Evolutionary conservation across 257 asterid genomes (phyloP).

Genomic region (Nicotiana sylvestris): DNA sequence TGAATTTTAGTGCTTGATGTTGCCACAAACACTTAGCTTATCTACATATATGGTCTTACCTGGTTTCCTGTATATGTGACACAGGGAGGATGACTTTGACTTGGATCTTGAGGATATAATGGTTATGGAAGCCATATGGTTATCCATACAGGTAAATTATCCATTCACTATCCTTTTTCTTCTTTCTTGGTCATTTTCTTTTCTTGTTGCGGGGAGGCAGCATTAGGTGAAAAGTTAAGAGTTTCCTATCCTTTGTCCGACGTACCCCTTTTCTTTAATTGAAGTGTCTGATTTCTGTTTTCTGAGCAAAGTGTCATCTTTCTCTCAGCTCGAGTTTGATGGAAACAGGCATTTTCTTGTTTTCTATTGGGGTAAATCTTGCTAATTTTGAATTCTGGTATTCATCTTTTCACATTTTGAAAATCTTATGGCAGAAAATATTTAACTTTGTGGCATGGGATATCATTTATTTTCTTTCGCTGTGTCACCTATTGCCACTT

Average conservation of each 20-base stretch:
- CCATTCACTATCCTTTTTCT: neutral
- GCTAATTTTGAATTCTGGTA: neutral
- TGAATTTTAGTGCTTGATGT: neutral
- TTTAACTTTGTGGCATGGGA: neutral
- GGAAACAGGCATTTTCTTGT: neutral
- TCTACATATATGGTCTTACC: neutral
- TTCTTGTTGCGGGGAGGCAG: neutral
- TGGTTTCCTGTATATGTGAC: slow-evolving; percentile 7
- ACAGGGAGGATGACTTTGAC: slow-evolving; percentile 90
- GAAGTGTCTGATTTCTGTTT: neutral
- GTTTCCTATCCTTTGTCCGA: neutral
- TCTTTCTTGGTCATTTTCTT: neutral
- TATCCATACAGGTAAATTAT: slow-evolving; percentile 79
- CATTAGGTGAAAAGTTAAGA: neutral
- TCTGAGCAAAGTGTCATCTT: neutral
- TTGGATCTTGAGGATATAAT: slow-evolving; percentile 96
- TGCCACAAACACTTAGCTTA: neutral
- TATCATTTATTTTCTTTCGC: neutral
- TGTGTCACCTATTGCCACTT: neutral
- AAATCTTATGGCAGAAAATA: neutral
- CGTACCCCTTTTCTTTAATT: neutral
- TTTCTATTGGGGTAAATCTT: neutral
- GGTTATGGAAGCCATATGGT: slow-evolving; percentile 99
- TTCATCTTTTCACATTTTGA: neutral
- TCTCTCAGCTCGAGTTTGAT: neutral